These are phyloP conservation scores for Sechiopsis laciniata DNA, from an alignment of 306 rosid species.

Conservation along the genomic window DNA sequence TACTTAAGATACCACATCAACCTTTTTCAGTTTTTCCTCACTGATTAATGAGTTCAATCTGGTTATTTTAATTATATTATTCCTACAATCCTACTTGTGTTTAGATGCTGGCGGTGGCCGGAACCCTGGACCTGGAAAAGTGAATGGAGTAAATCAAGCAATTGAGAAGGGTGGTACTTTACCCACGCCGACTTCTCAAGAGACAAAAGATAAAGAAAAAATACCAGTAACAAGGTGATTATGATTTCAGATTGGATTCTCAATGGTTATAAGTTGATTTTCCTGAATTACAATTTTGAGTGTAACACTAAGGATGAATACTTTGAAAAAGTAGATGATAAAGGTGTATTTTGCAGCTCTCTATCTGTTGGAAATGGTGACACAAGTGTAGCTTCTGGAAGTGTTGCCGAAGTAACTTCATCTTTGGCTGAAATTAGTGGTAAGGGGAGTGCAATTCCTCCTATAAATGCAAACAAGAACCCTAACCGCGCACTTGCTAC, in stretches of 20 bases:
- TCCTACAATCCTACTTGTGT: constrained; percentile 20
- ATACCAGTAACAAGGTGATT: constrained; percentile 50
- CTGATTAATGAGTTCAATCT: not conserved
- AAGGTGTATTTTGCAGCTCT: constrained; percentile 48
- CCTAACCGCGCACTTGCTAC: constrained; percentile 30
- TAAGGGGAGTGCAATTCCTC: no score
- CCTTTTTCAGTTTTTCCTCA: not conserved
- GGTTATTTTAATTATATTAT: constrained; percentile 7
- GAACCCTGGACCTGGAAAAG: constrained; percentile 53
- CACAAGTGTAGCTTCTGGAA: constrained; percentile 20
- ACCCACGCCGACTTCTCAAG: constrained; percentile 48
- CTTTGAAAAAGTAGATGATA: constrained; percentile 22
- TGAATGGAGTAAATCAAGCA: constrained; percentile 55
- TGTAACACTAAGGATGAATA: not conserved
- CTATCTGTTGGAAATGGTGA: constrained; percentile 47
- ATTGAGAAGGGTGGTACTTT: constrained; percentile 47
- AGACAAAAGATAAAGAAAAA: constrained; percentile 52
- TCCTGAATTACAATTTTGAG: not conserved
- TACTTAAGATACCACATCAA: not conserved
- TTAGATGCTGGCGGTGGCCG: constrained; percentile 66
- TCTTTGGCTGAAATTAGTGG: no score
- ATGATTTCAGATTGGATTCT: constrained; percentile 1
- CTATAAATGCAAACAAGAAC: constrained; percentile 31
- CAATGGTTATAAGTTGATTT: not conserved
- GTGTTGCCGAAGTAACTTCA: no score